A percentile compares a stretch with the other conserved stretches of the same genome.
These are phyloP conservation scores for Vaccinium corymbosum DNA, from an alignment of 148 eudicot species.

Conservation along the genomic window DNA sequence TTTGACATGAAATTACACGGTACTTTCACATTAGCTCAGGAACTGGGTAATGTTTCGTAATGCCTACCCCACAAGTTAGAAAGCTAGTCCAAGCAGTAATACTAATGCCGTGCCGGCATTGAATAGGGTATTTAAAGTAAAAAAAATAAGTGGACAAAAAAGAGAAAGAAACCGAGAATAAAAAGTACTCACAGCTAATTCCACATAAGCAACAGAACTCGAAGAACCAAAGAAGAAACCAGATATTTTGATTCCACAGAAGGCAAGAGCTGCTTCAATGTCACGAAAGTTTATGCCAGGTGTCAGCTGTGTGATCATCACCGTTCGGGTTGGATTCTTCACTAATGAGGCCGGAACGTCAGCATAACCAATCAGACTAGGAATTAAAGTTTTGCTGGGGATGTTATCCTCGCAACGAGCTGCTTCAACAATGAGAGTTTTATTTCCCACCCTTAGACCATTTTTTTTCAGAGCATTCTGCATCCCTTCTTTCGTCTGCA, in stretches of 20 bases:
- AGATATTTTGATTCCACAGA: slow-evolving; percentile 26
- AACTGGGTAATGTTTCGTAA: background rate
- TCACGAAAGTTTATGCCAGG: slow-evolving; percentile 18
- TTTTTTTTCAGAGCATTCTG: slow-evolving; percentile 21
- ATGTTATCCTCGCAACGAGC: slow-evolving; percentile 3
- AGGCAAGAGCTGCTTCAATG: slow-evolving; percentile 30
- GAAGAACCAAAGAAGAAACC: slow-evolving; percentile 31
- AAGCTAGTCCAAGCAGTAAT: background rate
- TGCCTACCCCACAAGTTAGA: background rate
- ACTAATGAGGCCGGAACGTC: slow-evolving; percentile 26
- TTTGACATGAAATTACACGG: background rate
- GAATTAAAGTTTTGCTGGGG: slow-evolving; percentile 17
- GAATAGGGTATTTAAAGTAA: background rate
- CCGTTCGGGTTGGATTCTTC: slow-evolving; percentile 36
- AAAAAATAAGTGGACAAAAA: background rate
- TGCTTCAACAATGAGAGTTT: slow-evolving; percentile 13
- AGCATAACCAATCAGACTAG: slow-evolving; percentile 26
- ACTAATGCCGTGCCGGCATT: background rate
- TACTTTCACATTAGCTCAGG: background rate
- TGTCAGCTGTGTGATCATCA: slow-evolving; percentile 27
- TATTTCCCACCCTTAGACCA: background rate
- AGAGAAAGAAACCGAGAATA: background rate
- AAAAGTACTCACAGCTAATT: slow-evolving; percentile 25
- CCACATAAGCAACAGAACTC: slow-evolving; percentile 31
- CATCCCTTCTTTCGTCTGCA: slow-evolving; percentile 29